Evolutionary conservation across 106 monocot genomes (phyloP), one percentile per base, ranked within the genome.

Genomic region (Agapanthus africanus): DNA sequence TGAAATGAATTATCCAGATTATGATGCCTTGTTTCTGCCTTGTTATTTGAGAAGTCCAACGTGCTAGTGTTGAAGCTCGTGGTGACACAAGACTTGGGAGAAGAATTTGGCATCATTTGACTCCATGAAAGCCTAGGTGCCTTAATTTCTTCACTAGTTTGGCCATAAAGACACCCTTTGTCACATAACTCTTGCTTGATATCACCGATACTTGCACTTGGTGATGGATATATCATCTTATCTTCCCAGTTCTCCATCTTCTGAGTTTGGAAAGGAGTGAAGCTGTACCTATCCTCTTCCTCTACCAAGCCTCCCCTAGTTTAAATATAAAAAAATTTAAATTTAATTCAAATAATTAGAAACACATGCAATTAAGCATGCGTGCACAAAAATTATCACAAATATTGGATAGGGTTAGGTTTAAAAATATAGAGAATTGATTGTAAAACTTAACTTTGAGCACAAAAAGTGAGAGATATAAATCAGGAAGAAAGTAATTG

Each of bases 41-140:
- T 78, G 63, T 36, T 72, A 79, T 66, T 82, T 15, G 88, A 78
- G 79, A 95, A 88, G 37, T 88, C 85, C 73, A 91, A 9, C 75
- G 82, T 78, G 74, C 65, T 91, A 67, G 71, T 77, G 66, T 85
- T 87, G 64, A 81, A 74, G 70, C 77, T 88, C 23, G 82, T 69
- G 14, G 80, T 84, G 60, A 80, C 66, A 44, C 85, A 88, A 36
- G 87, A 88, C 50, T 61, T 81, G 21, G 87, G 94, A 67, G 94
- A 85, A 21, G 90, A 81, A 67, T 78, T 76, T 18, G 77, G 73
- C 52, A 76, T 73, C 42, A 85, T 49, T 69, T 80, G 87, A 57
- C 71, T 76, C 87, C 82, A 87, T 27, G 79, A 39, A 67, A 76
- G 66, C 59, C 28, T 80, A 63, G 37, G n/a, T 62, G 59, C 28